phyloP scores from a whole-genome alignment of 441 rosid genomes.

The Pelargonium cotyledonis region DNA sequence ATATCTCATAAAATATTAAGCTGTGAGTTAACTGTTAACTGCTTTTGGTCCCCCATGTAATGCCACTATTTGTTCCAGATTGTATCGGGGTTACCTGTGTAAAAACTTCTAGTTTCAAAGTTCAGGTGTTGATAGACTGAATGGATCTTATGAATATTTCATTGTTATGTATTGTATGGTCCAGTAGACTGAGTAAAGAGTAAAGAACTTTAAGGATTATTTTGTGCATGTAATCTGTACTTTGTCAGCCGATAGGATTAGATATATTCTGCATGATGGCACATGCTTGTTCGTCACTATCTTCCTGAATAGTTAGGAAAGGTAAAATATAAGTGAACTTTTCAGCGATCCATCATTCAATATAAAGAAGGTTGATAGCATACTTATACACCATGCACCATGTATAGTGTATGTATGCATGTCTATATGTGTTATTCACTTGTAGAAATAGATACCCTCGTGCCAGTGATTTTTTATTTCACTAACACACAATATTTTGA shows the following conservation, averaged over 20 bases:
- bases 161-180: neutral
- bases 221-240: neutral
- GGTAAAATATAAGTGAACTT: neutral
- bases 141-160: conserved; percentile 2
- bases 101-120: neutral
- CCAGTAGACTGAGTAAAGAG: too few species aligned
- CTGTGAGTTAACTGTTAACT: neutral
- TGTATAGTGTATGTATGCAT: neutral
- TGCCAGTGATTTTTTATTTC: neutral
- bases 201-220: neutral
- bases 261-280: neutral
- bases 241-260: neutral
- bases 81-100: neutral
- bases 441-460: neutral
- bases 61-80: neutral
- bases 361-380: conserved; percentile 2
- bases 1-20: neutral
- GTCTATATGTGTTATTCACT: neutral
- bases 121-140: neutral
- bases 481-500: neutral
- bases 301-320: neutral
- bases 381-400: neutral
- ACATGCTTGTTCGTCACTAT: neutral
- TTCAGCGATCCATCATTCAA: neutral
- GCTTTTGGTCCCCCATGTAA: neutral